Evolutionary conservation across 441 rosid species (phyloP), one percentile per base, ranked within the genome.

Genomic region (Aleurites moluccanus): DNA sequence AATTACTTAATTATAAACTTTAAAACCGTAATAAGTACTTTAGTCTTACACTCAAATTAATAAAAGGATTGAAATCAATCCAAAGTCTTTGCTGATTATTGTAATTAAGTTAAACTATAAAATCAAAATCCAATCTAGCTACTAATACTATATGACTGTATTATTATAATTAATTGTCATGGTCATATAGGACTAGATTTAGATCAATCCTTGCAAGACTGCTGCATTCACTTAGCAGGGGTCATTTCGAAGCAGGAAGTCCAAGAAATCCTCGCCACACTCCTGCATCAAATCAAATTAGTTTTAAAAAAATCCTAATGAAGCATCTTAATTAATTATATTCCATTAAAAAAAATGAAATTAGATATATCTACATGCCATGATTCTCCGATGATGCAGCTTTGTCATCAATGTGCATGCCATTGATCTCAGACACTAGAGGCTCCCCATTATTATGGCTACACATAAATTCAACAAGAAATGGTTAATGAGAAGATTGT

Each of bases 191-290:
- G 30, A 57, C 62, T 57, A 33, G 62, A 57, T 23, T 57, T 57
- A 23, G 30, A 3, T 64, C 27, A 10, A 69, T 53, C 3, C 16
- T 63, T 16, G 25, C 6, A 9, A 25, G 40, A 9, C 50, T 1
- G 20, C n/a, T 20, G 60, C 47, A 62, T 40, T 59, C 40, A 35
- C 70, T 3, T 15, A 40, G 50, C 2, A 70, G 0, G 75, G 52
- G 14, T 30, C 78, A 65, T 61, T 72, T 56, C 45, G 71, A 59
- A 88, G 70, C 57, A 85, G 33, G 74, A 88, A 79, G 50, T 85
- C 72, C 67, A 82, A 0, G 81, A 89, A 85, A 15, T 81, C 91
- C 8, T 82, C 88, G 15, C 40, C 81, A 81, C 77, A 84, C 3
- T 13, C 79, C 97, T 90, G 84, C 69, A 84, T 27, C 10, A 65